A percentile compares a stretch with the other conserved stretches of the same genome.
Evolutionary conservation across 1,139 yeast genomes (phyloP).

Genomic region (Taphrina populina): DNA sequence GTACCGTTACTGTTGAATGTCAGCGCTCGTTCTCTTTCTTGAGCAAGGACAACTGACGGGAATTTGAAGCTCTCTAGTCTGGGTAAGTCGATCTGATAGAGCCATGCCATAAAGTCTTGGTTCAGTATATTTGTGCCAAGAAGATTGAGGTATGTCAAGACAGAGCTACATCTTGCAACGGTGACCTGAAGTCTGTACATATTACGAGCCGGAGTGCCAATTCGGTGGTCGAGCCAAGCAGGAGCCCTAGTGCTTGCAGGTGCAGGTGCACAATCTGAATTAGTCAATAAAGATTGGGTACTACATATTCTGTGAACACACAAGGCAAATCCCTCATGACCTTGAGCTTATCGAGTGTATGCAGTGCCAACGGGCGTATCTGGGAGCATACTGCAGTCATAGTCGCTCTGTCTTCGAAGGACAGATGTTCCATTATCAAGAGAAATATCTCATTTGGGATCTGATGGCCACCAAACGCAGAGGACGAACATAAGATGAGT

Average conservation of each 20-base stretch:
- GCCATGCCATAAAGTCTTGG: conserved; percentile 26
- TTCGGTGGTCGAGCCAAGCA: conserved; percentile 22
- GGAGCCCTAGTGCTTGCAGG: conserved; percentile 24
- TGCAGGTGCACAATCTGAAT: conserved; percentile 27
- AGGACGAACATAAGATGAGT: too few relatives aligned
- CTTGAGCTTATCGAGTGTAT: conserved; percentile 18
- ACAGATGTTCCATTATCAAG: conserved; percentile 11
- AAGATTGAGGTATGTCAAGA: conserved; percentile 21
- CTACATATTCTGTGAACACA: neutral
- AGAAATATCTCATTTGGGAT: conserved; percentile 21
- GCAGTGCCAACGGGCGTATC: conserved; percentile 10
- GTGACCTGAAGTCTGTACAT: conserved; percentile 6
- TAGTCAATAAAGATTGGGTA: neutral
- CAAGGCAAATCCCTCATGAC: conserved; percentile 29
- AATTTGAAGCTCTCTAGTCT: conserved; percentile 22
- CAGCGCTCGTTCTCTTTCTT: neutral
- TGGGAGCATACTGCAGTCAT: conserved; percentile 15
- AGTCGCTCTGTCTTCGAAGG: conserved; percentile 17
- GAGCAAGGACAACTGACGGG: conserved; percentile 12
- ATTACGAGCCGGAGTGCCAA: conserved; percentile 6
- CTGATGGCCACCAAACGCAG: conserved; percentile 12
- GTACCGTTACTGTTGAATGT: neutral
- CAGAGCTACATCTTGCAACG: conserved; percentile 16
- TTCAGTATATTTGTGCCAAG: conserved; percentile 26
- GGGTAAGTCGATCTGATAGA: conserved; percentile 19